Conservation (phyloP, 345 rosid species). For the Populus euphratica region DNA sequence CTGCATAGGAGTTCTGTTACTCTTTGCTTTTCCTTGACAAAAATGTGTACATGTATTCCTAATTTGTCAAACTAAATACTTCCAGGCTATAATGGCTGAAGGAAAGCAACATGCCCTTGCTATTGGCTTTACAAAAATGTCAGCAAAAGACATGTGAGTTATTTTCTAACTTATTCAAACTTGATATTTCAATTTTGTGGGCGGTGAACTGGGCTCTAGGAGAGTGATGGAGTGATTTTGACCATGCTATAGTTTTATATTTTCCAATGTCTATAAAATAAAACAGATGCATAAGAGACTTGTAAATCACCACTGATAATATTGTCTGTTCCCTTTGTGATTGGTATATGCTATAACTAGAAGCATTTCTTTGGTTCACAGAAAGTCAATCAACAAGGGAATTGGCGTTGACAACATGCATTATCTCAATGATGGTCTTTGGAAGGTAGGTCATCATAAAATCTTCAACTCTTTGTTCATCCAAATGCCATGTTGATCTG, state of each 20-base stretch:
- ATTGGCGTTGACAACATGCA: conserved; percentile 99
- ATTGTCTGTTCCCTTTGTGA: background rate
- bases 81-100: conserved; percentile 95
- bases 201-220: background rate
- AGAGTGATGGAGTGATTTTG: background rate
- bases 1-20: background rate
- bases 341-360: background rate
- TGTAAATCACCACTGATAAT: background rate
- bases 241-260: background rate
- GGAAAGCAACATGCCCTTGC: conserved; percentile 99
- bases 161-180: background rate
- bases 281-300: background rate
- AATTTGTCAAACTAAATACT: conserved; percentile 11
- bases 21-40: background rate
- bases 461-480: background rate
- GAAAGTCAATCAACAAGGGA: conserved; percentile 86
- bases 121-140: conserved; percentile 96
- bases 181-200: background rate
- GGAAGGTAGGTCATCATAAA: conserved; percentile 60
- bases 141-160: conserved; percentile 97
- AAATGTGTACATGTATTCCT: background rate
- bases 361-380: conserved; percentile 28
- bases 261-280: background rate
- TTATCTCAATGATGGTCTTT: conserved; percentile 95
- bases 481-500: background rate